phyloP scores from a whole-genome alignment of 257 asterid genomes.

The Ajuga chamaepitys region DNA sequence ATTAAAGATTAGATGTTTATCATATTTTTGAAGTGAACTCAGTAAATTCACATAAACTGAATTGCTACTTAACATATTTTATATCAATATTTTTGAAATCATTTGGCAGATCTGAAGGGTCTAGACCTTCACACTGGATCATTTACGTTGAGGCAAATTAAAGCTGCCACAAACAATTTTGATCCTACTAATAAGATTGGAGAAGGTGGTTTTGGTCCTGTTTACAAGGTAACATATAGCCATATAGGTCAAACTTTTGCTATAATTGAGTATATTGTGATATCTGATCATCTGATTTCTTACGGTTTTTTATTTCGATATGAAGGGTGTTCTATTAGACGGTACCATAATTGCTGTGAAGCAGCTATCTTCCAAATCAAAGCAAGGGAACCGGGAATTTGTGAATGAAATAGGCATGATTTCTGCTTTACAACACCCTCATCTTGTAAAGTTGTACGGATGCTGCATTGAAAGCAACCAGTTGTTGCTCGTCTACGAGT shows the following conservation, averaged over 20 bases:
- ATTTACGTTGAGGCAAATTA: slow-evolving; percentile 40
- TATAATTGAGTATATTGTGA: background rate
- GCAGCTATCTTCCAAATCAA: slow-evolving; percentile 55
- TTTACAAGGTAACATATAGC: slow-evolving; percentile 33
- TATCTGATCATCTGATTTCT: background rate
- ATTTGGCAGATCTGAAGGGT: slow-evolving; percentile 36
- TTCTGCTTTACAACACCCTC: slow-evolving; percentile 56
- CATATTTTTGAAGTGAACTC: background rate
- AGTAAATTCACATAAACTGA: no score
- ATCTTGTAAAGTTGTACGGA: slow-evolving; percentile 52
- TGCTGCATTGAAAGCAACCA: slow-evolving; percentile 56
- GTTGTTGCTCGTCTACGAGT: slow-evolving; percentile 47
- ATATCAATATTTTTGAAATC: no score
- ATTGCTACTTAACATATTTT: no score
- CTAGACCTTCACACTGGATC: slow-evolving; percentile 39
- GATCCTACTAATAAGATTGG: slow-evolving; percentile 54
- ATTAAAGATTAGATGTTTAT: background rate
- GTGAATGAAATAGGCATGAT: slow-evolving; percentile 56
- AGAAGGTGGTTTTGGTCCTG: slow-evolving; percentile 71
- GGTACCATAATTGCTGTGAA: slow-evolving; percentile 50
- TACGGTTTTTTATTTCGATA: background rate
- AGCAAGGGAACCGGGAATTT: slow-evolving; percentile 58
- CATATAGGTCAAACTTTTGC: background rate
- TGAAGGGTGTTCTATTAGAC: slow-evolving; percentile 40
- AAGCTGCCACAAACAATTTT: slow-evolving; percentile 52